Percentiles rank a stretch among this genome's conserved stretches.
Conservation (phyloP, 208 protist species). For the Porcisia hertigi region DNA sequence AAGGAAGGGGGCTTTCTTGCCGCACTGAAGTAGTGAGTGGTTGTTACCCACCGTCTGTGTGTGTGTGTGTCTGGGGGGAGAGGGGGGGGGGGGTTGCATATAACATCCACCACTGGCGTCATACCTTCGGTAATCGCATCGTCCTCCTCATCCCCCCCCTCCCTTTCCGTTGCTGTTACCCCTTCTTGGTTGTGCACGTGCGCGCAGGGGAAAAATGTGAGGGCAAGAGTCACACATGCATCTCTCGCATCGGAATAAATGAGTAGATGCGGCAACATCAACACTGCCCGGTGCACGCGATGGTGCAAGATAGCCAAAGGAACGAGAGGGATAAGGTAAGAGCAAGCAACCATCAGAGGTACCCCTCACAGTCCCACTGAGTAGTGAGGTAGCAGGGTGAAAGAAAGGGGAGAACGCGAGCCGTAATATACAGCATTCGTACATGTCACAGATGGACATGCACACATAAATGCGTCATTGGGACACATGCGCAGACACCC, state of each 20-base stretch:
- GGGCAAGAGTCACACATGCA: background rate
- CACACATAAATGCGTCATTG: background rate
- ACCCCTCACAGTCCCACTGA: background rate
- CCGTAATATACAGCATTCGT: background rate
- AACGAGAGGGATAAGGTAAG: conserved; percentile 3
- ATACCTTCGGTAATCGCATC: background rate
- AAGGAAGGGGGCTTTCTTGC: background rate
- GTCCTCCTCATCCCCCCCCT: background rate
- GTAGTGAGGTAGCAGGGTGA: background rate
- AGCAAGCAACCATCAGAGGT: background rate
- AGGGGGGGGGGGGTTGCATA: background rate
- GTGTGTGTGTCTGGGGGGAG: background rate
- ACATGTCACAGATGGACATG: background rate
- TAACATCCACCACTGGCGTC: background rate
- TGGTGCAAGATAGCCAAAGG: background rate
- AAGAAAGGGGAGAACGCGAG: background rate
- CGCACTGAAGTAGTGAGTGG: background rate
- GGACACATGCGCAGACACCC: background rate
- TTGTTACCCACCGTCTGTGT: no score
- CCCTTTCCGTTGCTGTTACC: background rate
- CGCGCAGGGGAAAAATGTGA: background rate
- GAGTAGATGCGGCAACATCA: background rate
- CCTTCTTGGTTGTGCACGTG: background rate
- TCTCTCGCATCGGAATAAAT: background rate
- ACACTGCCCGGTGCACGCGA: background rate